Conservation (phyloP, 306 rosid species). For the Crataegus laevigata region DNA sequence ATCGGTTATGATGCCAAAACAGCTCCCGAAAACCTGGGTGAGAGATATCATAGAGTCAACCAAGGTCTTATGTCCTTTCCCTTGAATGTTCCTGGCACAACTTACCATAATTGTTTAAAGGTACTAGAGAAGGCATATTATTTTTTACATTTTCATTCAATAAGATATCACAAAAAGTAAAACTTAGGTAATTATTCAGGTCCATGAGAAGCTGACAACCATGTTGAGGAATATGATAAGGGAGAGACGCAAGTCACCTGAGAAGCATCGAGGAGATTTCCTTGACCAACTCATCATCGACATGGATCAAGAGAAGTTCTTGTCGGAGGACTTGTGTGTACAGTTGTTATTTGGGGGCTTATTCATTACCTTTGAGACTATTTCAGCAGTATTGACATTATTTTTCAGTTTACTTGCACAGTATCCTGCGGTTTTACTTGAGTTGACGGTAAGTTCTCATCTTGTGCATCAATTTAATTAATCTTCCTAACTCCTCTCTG, state of each 20-base stretch:
- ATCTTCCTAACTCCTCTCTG: neutral
- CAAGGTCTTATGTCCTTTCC: slow-evolving; percentile 36
- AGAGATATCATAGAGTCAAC: slow-evolving; percentile 16
- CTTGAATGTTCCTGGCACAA: slow-evolving; percentile 32
- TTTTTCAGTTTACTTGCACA: slow-evolving; percentile 22
- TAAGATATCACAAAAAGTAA: neutral
- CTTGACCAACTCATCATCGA: slow-evolving; percentile 26
- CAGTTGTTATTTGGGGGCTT: slow-evolving; percentile 19
- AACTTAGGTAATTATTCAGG: neutral
- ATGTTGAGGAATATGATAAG: slow-evolving; percentile 20
- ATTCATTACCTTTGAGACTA: slow-evolving; percentile 25
- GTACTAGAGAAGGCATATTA: neutral
- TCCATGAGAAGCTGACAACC: slow-evolving; percentile 15
- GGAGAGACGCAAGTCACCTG: slow-evolving; percentile 17
- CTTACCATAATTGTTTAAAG: slow-evolving; percentile 23
- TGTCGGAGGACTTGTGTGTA: slow-evolving; percentile 23
- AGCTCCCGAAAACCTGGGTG: slow-evolving; percentile 13
- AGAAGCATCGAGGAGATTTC: slow-evolving; percentile 18
- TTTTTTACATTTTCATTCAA: neutral
- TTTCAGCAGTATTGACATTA: slow-evolving; percentile 17
- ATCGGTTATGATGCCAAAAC: slow-evolving; percentile 28
- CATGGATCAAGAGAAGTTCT: slow-evolving; percentile 21
- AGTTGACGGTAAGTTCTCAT: slow-evolving; percentile 9
- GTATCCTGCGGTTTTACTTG: slow-evolving; percentile 16
- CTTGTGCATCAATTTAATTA: neutral